Conservation (phyloP, 2,329 filamentous ascomycete genomes). For the Furcasterigmium furcatum region DNA sequence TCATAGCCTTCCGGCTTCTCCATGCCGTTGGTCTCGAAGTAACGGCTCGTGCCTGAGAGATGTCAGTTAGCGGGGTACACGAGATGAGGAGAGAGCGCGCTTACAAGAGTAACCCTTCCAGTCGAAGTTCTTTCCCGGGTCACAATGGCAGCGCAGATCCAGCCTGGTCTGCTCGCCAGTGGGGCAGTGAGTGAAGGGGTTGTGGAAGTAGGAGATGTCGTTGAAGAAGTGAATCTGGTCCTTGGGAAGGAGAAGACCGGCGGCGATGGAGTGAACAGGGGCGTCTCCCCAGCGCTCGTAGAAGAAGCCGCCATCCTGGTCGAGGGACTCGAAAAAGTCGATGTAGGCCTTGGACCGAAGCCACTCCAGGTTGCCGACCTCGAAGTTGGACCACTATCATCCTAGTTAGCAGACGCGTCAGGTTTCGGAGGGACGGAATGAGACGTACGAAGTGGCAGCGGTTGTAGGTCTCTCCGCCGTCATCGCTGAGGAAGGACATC, state of each 20-base stretch:
- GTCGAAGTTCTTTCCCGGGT: constrained; percentile 96
- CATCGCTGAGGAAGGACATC: constrained; percentile 88
- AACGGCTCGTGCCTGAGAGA: constrained; percentile 73
- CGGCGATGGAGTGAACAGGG: constrained; percentile 96
- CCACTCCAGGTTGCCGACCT: constrained; percentile 93
- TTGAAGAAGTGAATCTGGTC: constrained; percentile 98
- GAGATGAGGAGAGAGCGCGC: constrained; percentile 25
- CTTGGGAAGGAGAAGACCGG: constrained; percentile 81
- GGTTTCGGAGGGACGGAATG: neutral
- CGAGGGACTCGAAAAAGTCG: constrained; percentile 87
- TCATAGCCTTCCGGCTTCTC: constrained; percentile 85
- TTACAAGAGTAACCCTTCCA: constrained; percentile 98
- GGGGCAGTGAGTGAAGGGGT: constrained; percentile 96
- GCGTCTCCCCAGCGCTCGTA: constrained; percentile 99
- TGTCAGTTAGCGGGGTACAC: neutral
- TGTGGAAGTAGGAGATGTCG: constrained; percentile 97
- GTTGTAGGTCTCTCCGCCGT: constrained; percentile 90
- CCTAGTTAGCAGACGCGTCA: constrained; percentile 18
- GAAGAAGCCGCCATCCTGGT: constrained; percentile 94
- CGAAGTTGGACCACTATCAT: constrained; percentile 93
- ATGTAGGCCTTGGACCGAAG: constrained; percentile 83
- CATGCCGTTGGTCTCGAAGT: constrained; percentile 78
- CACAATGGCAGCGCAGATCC: constrained; percentile 89
- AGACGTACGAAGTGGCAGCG: constrained; percentile 88
- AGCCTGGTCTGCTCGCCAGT: constrained; percentile 81